Evolutionary conservation across 1,284 basidiomycete genomes (phyloP), one percentile per base, ranked within the genome.

Genomic region (Xerocomus subilludens): DNA sequence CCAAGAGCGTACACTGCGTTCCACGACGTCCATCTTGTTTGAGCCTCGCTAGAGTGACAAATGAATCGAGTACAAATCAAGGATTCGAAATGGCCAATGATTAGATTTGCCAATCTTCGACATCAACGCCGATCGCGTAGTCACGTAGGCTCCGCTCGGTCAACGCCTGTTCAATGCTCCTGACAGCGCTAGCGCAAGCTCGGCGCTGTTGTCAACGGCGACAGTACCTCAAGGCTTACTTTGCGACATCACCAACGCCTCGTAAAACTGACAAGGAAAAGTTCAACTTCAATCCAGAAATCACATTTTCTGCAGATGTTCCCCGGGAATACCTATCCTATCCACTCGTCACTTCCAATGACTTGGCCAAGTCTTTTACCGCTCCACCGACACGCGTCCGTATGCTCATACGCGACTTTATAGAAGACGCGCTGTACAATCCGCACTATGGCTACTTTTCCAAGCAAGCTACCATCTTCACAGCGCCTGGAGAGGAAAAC

Each of bases 401-500:
- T 83, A 98, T 99, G 96, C 92, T 99, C 49, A 92, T 95, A 63
- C 90, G 98, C 74, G 98, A 99, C 86, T 99, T 96, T 83, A 97
- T 99, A 78, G 96, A 99, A 81, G 98, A 99, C 83, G 93, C 94
- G 30, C 86, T 99, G 59, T 99, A 99, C 87, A 99, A 99, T 82
- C 97, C 97, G 6, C 86, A 96, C 82, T 99, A 99, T 82, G 98
- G 98, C 53, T 99, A 99, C 86, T 99, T 99, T 83, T 92, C 95
- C 35, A 94, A 94, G 79, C 93, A 96, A 81, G 97, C 94, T 5
- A 93, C 92, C 63, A 98, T 98, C 78, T 95, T 98, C 84, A 89
- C 92, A 59, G 86, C 92, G 7, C 88, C 91, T 25, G 90, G 92
- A 36, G 86, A 89, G 47, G 83, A 87, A 8, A 76, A 81, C 25